Evolutionary conservation across 768 basidiomycete genomes (phyloP), one percentile per base, ranked within the genome.

Genomic region (Termitomyces sp.): DNA sequence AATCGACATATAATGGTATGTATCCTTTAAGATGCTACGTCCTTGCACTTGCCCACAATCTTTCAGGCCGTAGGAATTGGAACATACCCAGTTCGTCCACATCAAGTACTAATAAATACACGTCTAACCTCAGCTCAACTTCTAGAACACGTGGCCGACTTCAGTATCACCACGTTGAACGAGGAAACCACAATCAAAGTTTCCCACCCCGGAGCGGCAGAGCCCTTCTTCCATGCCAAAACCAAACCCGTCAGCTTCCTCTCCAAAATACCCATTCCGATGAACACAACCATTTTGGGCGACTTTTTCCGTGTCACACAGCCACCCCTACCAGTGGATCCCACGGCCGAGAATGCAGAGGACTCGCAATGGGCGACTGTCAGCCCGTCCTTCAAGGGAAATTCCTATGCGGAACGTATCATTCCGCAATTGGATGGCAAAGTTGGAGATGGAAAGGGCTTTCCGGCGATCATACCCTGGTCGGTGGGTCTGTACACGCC

Each of bases 21-120:
- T 7, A 15, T 22, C 15, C 18, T n/a, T n/a, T n/a, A 47, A 18
- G 31, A 15, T 27, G 12, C 22, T 45, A 8, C 22, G 7, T 41
- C 31, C 30, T 34, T 50, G 6, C 24, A 20, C 31, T 34, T 16
- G 20, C 11, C 37, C 5, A 15, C 24, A 18, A 36, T 37, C 0
- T 34, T 31, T 16, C 54, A 73, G 72, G 72, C 18, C 70, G 73
- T 20, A 67, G 65, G 36, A 73, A 73, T 56, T 72, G 72, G 73
- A 73, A 73, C 53, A 72, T 72, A 16, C 71, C 73, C 0, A 75
- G 73, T 75, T 13, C 18, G 44, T 34, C 37, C 39, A 48, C 27
- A 18, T 37, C 51, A 16, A 6, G 34, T 3, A 20, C 22, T 7
- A n/a, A 24, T 4, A 27, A 24, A 27, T 27, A 6, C 12, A 15